Evolutionary conservation across 495 filamentous ascomycete species (phyloP).

Genomic region (Cetradonia linearis): DNA sequence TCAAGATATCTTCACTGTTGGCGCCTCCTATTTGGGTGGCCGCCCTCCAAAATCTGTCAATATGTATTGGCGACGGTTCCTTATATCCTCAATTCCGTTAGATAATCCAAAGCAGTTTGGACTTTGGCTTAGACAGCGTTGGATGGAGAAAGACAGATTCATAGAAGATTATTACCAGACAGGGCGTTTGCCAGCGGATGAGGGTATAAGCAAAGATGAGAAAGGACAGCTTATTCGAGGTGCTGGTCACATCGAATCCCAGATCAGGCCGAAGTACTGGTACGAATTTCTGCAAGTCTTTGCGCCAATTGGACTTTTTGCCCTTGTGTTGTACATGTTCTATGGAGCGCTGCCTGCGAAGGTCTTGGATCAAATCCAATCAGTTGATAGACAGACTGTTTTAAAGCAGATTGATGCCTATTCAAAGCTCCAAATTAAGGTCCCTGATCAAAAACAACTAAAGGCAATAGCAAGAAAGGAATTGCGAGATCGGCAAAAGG

Average conservation of each 20-base stretch:
- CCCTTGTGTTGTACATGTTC: slow-evolving; percentile 27
- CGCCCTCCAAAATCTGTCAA: slow-evolving; percentile 74
- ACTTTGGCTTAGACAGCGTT: slow-evolving; percentile 61
- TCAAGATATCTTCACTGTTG: slow-evolving; percentile 65
- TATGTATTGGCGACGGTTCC: slow-evolving; percentile 73
- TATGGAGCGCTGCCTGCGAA: slow-evolving; percentile 25
- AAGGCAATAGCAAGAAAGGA: slow-evolving; percentile 18
- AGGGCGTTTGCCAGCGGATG: slow-evolving; percentile 57
- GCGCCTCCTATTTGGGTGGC: slow-evolving; percentile 63
- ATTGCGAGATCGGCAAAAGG: slow-evolving; percentile 18
- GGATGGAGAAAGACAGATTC: slow-evolving; percentile 71
- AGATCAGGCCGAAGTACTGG: slow-evolving; percentile 37
- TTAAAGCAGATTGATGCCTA: slow-evolving; percentile 21
- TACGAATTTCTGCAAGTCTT: slow-evolving; percentile 45
- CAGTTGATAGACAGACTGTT: slow-evolving; percentile 20
- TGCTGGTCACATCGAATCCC: slow-evolving; percentile 34
- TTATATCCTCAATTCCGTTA: slow-evolving; percentile 54
- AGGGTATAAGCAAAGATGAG: slow-evolving; percentile 23
- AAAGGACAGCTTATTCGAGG: slow-evolving; percentile 23
- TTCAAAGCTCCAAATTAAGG: slow-evolving; percentile 20
- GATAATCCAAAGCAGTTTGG: slow-evolving; percentile 54
- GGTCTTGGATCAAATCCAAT: slow-evolving; percentile 21
- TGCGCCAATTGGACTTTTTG: slow-evolving; percentile 26
- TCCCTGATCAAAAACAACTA: slow-evolving; percentile 21
- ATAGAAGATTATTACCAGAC: slow-evolving; percentile 60